Evolutionary conservation across 202 grass and related monocot genomes (phyloP).

Genomic region (Elaeis oleifera): DNA sequence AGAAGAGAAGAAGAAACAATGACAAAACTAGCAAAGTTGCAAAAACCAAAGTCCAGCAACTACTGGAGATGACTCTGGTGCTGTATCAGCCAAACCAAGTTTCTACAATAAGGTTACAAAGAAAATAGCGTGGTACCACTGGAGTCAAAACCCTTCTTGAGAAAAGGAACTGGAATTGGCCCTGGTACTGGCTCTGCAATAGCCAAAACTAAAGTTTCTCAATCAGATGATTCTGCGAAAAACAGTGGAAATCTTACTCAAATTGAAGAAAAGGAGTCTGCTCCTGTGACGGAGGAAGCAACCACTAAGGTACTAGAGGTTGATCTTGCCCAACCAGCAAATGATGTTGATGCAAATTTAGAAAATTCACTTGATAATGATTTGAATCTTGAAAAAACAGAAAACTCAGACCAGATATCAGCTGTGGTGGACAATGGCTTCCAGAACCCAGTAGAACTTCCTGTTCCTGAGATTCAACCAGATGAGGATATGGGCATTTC

Average conservation of each 20-base stretch:
- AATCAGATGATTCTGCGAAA: conserved; percentile 48
- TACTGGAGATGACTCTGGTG: conserved; percentile 47
- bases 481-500: conserved; percentile 86
- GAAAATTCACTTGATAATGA: conserved; percentile 72
- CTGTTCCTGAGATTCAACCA: conserved; percentile 52
- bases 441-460: conserved; percentile 34
- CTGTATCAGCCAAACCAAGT: conserved; percentile 34
- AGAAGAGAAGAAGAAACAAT: conserved; percentile 53
- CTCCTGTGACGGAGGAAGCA: conserved; percentile 49
- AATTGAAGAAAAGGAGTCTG: conserved; percentile 64
- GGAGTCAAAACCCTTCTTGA: conserved; percentile 66
- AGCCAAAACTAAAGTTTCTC: conserved; percentile 52
- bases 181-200: conserved; percentile 28
- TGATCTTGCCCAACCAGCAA: conserved; percentile 82
- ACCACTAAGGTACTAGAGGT: conserved; percentile 71
- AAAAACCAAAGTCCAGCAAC: conserved; percentile 44
- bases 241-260: conserved; percentile 50
- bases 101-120: conserved; percentile 76
- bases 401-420: conserved; percentile 50
- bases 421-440: conserved; percentile 37
- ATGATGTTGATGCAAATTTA: conserved; percentile 85
- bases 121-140: conserved; percentile 94
- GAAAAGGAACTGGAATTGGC: conserved; percentile 48
- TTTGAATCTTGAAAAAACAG: conserved; percentile 77
- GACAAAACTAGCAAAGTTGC: conserved; percentile 35